Evolutionary conservation across 129 eudicot genomes (phyloP), one percentile per base, ranked within the genome.

Genomic region (Escallonia rubra): DNA sequence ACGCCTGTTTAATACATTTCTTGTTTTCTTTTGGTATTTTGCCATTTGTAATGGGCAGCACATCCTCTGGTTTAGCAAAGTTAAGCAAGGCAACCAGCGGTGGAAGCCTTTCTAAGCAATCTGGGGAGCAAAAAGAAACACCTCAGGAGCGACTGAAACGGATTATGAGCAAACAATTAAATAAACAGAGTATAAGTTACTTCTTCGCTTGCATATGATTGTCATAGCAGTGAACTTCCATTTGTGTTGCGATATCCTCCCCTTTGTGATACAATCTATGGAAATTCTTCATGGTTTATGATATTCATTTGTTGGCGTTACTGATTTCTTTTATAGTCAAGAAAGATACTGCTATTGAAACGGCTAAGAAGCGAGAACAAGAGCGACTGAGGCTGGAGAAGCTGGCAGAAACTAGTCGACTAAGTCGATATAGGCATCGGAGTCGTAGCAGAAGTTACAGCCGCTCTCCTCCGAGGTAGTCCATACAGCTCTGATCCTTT

Each of bases 61-160:
- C 94, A 43, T 85, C 98, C 45, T 78, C 92, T 13, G 96, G 86
- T 61, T 69, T 89, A 68, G 95, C 98, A 10, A 93, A 93, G 82
- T 80, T 93, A 71, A 86, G 73, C 57, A 91, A 93, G 79, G 78
- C 90, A 54, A 79, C 95, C 45, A 78, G 85, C 69, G 79, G 92
- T 57, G 89, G 82, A 13, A 76, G 68, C 66, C 78, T 83, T 39
- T 75, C 89, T 64, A 90, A 84, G 73, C 95, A 64, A 66, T 87
- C 56, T 72, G 91, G 74, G 48, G 98, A 93, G 87, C 89, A 89
- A 86, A 93, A 93, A 80, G 98, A 89, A 84, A 93, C 98, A 14
- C 96, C 98, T 63, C 98, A 93, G 72, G 98, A 93, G 72, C 87
- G 98, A 44, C 89, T 93, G 57, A 93, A 93, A 80, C 79, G 98